Evolutionary conservation across 192 early-diverging fungal genomes (phyloP).

Genomic region (Coemansia reversa): DNA sequence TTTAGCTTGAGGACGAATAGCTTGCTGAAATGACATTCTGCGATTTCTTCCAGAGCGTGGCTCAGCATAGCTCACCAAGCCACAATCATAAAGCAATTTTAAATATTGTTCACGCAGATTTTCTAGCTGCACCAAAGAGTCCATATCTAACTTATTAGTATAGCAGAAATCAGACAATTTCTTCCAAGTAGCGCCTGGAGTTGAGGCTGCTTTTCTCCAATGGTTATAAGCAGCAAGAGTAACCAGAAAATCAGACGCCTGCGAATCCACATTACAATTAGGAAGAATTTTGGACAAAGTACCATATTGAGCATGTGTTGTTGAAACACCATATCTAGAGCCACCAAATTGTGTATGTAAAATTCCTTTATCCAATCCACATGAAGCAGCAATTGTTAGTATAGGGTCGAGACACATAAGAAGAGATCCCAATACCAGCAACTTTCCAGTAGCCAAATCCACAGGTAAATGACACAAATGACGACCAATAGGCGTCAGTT

Average conservation of each 20-base stretch:
- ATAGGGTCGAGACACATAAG: constrained; percentile 77
- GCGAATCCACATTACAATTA: neutral
- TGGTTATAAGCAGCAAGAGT: constrained; percentile 21
- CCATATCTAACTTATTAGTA: constrained; percentile 10
- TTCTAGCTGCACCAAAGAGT: constrained; percentile 27
- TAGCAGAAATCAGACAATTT: constrained; percentile 10
- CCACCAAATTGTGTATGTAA: constrained; percentile 1
- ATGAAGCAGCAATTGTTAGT: constrained; percentile 67
- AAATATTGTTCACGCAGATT: constrained; percentile 38
- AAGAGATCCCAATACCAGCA: constrained; percentile 69
- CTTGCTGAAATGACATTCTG: neutral
- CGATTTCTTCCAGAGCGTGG: neutral
- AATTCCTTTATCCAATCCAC: constrained; percentile 21
- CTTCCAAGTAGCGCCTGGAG: neutral
- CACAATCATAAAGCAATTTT: constrained; percentile 11
- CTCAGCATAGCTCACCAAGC: constrained; percentile 1
- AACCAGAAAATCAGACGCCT: constrained; percentile 23
- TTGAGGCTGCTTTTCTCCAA: constrained; percentile 13
- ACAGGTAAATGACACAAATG: constrained; percentile 72
- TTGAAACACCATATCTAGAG: neutral
- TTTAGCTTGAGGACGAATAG: neutral
- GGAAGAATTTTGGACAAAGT: neutral
- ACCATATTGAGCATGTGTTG: neutral
- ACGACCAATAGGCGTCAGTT: constrained; percentile 70
- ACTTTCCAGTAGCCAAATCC: constrained; percentile 73